Evolutionary conservation across 2,329 filamentous ascomycete species (phyloP).

Genomic region (Diaporthe citri): DNA sequence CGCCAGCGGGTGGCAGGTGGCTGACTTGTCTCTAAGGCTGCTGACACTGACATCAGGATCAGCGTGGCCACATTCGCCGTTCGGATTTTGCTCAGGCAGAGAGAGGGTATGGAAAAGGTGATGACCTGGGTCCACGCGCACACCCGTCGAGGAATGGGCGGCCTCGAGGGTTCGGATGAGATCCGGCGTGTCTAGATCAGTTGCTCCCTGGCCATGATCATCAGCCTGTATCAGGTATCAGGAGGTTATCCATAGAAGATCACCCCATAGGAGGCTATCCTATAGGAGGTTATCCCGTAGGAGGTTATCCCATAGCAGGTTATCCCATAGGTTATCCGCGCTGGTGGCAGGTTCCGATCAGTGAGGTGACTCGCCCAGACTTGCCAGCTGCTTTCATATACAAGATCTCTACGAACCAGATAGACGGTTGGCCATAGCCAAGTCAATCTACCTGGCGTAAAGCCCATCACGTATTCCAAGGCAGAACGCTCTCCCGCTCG

Average conservation of each 20-base stretch:
- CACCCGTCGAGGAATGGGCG: not conserved
- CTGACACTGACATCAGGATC: constrained; percentile 23
- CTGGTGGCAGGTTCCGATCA: not conserved
- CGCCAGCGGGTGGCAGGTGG: not conserved
- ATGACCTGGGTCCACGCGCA: constrained; percentile 3
- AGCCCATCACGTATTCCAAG: not conserved
- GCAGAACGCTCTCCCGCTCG: not conserved
- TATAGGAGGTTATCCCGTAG: no score
- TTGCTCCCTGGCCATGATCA: not conserved
- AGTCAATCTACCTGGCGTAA: not conserved
- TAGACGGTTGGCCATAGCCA: not conserved
- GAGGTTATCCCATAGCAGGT: no score
- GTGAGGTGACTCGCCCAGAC: not conserved
- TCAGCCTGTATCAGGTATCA: not conserved
- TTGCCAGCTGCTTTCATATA: not conserved
- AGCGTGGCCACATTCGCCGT: not conserved
- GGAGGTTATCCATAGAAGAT: no score
- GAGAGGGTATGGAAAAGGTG: not conserved
- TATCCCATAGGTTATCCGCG: no score
- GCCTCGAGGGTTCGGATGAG: not conserved
- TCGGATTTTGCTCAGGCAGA: not conserved
- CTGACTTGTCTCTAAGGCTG: constrained; percentile 1
- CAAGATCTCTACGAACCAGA: not conserved
- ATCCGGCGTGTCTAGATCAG: constrained; percentile 10
- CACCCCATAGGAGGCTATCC: no score